Evolutionary conservation across 2,329 filamentous ascomycete genomes (phyloP).

Genomic region (Fusarium buharicum): DNA sequence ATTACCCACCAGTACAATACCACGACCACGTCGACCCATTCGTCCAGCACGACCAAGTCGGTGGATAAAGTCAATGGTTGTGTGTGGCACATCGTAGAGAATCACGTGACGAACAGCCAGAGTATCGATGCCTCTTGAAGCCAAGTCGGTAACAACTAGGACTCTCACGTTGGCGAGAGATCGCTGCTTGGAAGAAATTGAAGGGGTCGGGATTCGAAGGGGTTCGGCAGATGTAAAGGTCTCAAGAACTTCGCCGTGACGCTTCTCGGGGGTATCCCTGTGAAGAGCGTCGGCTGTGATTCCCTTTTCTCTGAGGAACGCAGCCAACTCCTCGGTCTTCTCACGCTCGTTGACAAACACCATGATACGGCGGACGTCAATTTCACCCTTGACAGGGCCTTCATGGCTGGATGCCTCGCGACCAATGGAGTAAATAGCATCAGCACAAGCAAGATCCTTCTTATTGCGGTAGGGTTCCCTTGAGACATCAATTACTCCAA

Average conservation of each 20-base stretch:
- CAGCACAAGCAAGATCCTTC: slow-evolving; percentile 91
- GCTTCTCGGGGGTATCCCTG: slow-evolving; percentile 81
- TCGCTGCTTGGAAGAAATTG: slow-evolving; percentile 54
- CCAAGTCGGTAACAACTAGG: slow-evolving; percentile 92
- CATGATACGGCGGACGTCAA: slow-evolving; percentile 84
- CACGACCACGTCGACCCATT: slow-evolving; percentile 90
- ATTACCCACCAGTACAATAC: slow-evolving; percentile 89
- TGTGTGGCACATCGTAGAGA: slow-evolving; percentile 96
- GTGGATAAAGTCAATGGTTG: slow-evolving; percentile 98
- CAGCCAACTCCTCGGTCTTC: slow-evolving; percentile 81
- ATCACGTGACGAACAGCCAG: slow-evolving; percentile 90
- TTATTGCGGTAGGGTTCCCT: slow-evolving; percentile 95
- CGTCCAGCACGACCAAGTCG: slow-evolving; percentile 89
- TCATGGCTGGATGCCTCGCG: slow-evolving; percentile 74
- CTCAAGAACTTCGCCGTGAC: slow-evolving; percentile 79
- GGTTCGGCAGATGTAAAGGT: slow-evolving; percentile 72
- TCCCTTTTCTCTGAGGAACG: slow-evolving; percentile 83
- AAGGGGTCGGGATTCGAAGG: slow-evolving; percentile 47
- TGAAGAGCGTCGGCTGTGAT: slow-evolving; percentile 89
- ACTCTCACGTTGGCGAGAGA: slow-evolving; percentile 83
- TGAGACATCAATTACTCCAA: slow-evolving; percentile 91
- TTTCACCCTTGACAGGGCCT: slow-evolving; percentile 62
- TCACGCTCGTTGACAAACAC: slow-evolving; percentile 98
- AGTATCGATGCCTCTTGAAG: slow-evolving; percentile 93
- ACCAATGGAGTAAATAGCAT: slow-evolving; percentile 93